Conservation (phyloP, 306 rosid species). For the Dalbergia oliveri region DNA sequence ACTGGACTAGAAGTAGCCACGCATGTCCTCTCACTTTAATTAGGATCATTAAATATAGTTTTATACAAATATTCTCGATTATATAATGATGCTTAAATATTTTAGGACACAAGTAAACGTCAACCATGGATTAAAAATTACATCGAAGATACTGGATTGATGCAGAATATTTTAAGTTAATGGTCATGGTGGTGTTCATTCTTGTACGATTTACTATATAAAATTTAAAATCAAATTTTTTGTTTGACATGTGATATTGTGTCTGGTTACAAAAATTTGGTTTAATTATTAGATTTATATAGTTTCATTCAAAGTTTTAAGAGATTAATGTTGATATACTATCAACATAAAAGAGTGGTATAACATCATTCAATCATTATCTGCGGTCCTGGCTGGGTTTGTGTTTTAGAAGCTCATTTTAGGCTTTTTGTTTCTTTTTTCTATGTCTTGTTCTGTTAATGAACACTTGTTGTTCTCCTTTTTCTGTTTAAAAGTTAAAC, state of each 20-base stretch:
- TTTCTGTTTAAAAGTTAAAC: no score
- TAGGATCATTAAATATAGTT: constrained; percentile 2
- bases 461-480: no score
- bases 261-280: neutral
- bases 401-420: no score
- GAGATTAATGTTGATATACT: no score
- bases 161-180: constrained; percentile 5
- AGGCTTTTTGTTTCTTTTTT: no score
- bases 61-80: neutral
- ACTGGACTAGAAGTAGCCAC: constrained; percentile 52
- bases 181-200: neutral
- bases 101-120: constrained; percentile 1
- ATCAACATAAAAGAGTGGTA: no score
- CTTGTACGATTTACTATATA: neutral
- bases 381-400: no score
- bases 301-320: no score
- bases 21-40: constrained; percentile 43
- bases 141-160: constrained; percentile 9
- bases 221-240: neutral
- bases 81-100: constrained; percentile 14
- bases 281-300: no score
- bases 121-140: neutral
- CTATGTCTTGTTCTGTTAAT: no score
- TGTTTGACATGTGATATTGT: neutral
- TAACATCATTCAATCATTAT: no score